A percentile compares a stretch with the other conserved stretches of the same genome.
Conservation (phyloP, 2,329 filamentous ascomycete genomes). For the Cordyceps militaris region DNA sequence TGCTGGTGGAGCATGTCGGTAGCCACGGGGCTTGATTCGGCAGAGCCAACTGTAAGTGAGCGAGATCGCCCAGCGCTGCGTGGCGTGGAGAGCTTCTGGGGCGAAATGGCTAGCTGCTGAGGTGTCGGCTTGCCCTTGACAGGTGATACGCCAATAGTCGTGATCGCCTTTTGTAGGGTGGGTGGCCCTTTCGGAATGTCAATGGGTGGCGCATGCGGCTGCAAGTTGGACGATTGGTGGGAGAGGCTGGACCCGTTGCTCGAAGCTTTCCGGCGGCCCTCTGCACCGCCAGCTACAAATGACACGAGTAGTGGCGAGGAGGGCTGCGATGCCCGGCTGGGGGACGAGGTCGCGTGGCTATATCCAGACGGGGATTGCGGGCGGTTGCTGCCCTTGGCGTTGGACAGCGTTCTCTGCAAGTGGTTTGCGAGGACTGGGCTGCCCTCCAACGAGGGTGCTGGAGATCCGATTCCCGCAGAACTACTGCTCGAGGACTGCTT, state of each 20-base stretch:
- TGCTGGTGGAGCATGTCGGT: conserved; percentile 61
- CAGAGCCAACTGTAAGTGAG: conserved; percentile 88
- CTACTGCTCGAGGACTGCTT: conserved; percentile 42
- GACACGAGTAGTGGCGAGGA: conserved; percentile 78
- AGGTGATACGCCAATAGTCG: conserved; percentile 47
- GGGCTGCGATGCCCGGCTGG: conserved; percentile 70
- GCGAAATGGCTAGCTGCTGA: conserved; percentile 48
- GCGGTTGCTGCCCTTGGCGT: conserved; percentile 64
- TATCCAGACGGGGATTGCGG: conserved; percentile 80
- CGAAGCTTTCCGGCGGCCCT: conserved; percentile 80
- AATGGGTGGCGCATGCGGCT: conserved; percentile 62
- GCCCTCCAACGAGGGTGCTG: conserved; percentile 68
- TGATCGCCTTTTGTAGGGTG: conserved; percentile 53
- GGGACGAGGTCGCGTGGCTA: conserved; percentile 76
- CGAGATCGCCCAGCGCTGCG: conserved; percentile 64
- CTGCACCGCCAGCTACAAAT: conserved; percentile 72
- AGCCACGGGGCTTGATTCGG: conserved; percentile 74
- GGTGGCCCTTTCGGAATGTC: conserved; percentile 61
- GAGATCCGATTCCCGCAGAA: conserved; percentile 42
- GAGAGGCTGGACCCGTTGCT: conserved; percentile 80
- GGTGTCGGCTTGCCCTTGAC: conserved; percentile 48
- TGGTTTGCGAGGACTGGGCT: conserved; percentile 77
- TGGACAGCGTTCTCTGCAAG: conserved; percentile 74
- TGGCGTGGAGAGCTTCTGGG: conserved; percentile 57
- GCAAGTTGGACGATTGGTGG: conserved; percentile 65